Evolutionary conservation across 2,329 filamentous ascomycete genomes (phyloP), one percentile per base, ranked within the genome.

Genomic region (Salinomyces thailandicus): DNA sequence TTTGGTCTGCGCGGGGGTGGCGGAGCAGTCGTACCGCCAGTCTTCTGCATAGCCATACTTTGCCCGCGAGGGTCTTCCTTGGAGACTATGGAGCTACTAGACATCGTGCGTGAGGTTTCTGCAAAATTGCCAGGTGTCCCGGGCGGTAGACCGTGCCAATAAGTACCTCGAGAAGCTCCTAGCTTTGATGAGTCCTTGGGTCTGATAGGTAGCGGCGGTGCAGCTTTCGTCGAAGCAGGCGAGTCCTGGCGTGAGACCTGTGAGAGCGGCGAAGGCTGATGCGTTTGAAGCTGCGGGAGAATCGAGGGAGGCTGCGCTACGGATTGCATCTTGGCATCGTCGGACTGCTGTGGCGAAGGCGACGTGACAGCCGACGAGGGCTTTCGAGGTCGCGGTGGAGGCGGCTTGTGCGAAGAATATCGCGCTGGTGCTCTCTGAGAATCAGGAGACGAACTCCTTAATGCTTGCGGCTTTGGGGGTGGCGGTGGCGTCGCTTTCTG

Each of bases 381-480:
- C 33, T 60, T 60, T 13, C 54, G 45, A 13, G 58, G 58, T 20
- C 51, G 56, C 8, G 62, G 55, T 7, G 58, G 54, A 5, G 55
- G 49, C 30, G 24, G 24, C 16, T 54, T 56, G 33, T 34, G 36
- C 7, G 37, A 34, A 13, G 24, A 37, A 1, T 43, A 43, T 3
- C 35, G 11, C 30, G 42, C 33, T 2, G 45, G 33, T 37, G 46
- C 18, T 43, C 36, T n/a, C 39, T 44, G 41, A 20, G 39, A 30
- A 39, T 37, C 35, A 32, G 53, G 53, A 5, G 64, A 63, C 2
- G 55, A 37, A 45, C 58, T 66, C 14, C 62, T 59, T 5, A 69
- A 46, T 7, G 53, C 50, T 5, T 52, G 36, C 14, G 59, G 59
- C 39, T 62, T 62, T 0, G 53, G 48, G 17, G 55, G 56, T 13